Conservation (phyloP, 2,329 filamentous ascomycete genomes). For the Xylariaceae sp. region DNA sequence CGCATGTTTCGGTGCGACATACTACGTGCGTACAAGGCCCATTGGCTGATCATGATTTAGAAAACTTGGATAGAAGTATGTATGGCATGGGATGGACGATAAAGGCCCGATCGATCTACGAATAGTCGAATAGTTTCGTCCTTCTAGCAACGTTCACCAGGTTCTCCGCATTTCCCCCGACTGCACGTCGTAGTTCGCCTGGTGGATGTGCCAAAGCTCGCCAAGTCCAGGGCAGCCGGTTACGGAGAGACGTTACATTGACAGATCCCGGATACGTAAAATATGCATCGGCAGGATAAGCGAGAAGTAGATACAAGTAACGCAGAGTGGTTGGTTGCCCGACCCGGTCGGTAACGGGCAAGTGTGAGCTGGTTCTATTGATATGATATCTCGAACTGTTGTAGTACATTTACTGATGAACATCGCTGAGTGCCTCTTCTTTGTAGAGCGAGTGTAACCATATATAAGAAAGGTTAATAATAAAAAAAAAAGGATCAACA, state of each 20-base stretch:
- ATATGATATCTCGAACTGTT: too few species aligned
- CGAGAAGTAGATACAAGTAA: not conserved
- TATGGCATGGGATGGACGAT: slow-evolving; percentile 6
- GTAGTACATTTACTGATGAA: too few species aligned
- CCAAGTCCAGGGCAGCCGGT: too few species aligned
- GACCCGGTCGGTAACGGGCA: not conserved
- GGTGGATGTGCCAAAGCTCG: slow-evolving; percentile 3
- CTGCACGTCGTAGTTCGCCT: not conserved
- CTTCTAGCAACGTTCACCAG: not conserved
- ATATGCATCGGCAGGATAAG: not conserved
- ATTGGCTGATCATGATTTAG: too few species aligned
- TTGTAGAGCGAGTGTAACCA: too few species aligned
- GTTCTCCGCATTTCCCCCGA: slow-evolving; percentile 13
- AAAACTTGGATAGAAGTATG: too few species aligned
- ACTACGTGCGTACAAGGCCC: too few species aligned
- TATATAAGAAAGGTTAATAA: too few species aligned
- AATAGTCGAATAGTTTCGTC: not conserved
- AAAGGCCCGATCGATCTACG: not conserved
- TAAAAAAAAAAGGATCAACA: too few species aligned
- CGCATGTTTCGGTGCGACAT: too few species aligned
- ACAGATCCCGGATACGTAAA: slow-evolving; percentile 5
- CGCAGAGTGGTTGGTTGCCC: not conserved
- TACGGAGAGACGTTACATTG: slow-evolving; percentile 14
- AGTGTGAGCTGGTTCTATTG: too few species aligned
- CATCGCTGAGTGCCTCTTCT: too few species aligned